Evolutionary conservation across 306 rosid species (phyloP).

Genomic region (Citrullus amarus): DNA sequence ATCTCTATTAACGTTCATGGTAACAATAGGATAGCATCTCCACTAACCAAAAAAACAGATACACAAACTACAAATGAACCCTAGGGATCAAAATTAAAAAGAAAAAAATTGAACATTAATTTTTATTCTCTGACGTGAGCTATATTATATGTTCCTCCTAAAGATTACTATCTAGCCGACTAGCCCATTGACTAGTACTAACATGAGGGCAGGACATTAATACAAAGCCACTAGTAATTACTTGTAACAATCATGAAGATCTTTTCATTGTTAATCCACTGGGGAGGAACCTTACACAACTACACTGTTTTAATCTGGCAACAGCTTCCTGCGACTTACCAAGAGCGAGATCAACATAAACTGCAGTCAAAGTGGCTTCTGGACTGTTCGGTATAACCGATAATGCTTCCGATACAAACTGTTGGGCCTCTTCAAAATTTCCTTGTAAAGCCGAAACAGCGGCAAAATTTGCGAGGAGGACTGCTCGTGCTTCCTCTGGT

Average conservation of each 20-base stretch:
- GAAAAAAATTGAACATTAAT: constrained; percentile 28
- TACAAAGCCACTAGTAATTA: constrained; percentile 29
- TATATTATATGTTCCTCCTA: constrained; percentile 64
- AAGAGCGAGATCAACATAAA: constrained; percentile 69
- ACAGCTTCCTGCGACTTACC: constrained; percentile 77
- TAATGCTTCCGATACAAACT: constrained; percentile 53
- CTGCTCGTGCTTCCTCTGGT: constrained; percentile 83
- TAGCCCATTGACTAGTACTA: constrained; percentile 57
- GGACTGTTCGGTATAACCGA: constrained; percentile 61
- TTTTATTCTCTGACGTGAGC: constrained; percentile 85
- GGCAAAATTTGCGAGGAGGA: constrained; percentile 74
- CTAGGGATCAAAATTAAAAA: constrained; percentile 40
- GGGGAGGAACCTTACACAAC: constrained; percentile 57
- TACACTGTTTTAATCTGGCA: constrained; percentile 56
- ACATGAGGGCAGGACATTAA: constrained; percentile 25
- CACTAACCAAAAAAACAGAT: constrained; percentile 80
- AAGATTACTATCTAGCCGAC: constrained; percentile 46
- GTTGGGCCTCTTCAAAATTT: constrained; percentile 51
- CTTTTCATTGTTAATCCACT: constrained; percentile 53
- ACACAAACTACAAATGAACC: constrained; percentile 56
- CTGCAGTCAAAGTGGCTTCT: constrained; percentile 68
- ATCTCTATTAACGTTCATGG: constrained; percentile 39
- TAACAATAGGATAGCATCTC: constrained; percentile 27
- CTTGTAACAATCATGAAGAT: constrained; percentile 49
- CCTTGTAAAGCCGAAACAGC: constrained; percentile 68